Base-by-base conservation (phyloP, 2,329 filamentous ascomycete species). In the Hirsutella minnesotensis region DNA sequence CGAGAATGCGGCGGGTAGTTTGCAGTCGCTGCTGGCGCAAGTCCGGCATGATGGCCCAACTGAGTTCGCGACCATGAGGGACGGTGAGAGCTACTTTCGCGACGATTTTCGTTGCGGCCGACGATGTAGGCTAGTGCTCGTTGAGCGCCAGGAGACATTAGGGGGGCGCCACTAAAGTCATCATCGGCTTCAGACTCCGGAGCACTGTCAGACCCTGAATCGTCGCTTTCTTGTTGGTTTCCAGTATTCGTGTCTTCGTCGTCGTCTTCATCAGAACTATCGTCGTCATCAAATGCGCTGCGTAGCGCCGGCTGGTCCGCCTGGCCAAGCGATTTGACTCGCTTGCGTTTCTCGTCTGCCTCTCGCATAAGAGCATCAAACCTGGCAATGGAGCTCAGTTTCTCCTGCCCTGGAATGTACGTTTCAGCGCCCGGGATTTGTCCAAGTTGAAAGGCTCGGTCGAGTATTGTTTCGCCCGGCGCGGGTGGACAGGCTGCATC, bases 341-440 rank as follows among this genome's bases (percentile, higher is more conserved):
- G 62, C 50, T 62, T 63, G 44, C 66, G 61, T 41, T 67, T 71
- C 44, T 70, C 67, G 33, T 82, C 79, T 18, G 65, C 65, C 49
- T 81, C 74, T 19, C 69, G 65, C 79, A 83, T 82, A 36, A 83
- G 57, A 3, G 77, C 78, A 42, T 82, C 79, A 42, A 82, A 83
- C 19, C 76, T 68, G 9, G 77, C 79, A 27, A 82, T 65, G 1
- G 78, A 82, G 49, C 72, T 81, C 15, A 81, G 61, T 45, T 80
- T 79, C 49, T 80, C 76, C 47, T 79, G 75, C 4, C 77, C 77
- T 0, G 71, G 68, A 2, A 68, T 50, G 40, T 72, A 65, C 8
- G 62, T 60, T 10, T 78, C 75, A 3, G 73, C 74, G 5, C 78
- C 78, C 15, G 78, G 78, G 29, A 82, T 79, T 44, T 66, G 76